phyloP scores from a whole-genome alignment of 305 asterid species.

The Fraxinus sp. region DNA sequence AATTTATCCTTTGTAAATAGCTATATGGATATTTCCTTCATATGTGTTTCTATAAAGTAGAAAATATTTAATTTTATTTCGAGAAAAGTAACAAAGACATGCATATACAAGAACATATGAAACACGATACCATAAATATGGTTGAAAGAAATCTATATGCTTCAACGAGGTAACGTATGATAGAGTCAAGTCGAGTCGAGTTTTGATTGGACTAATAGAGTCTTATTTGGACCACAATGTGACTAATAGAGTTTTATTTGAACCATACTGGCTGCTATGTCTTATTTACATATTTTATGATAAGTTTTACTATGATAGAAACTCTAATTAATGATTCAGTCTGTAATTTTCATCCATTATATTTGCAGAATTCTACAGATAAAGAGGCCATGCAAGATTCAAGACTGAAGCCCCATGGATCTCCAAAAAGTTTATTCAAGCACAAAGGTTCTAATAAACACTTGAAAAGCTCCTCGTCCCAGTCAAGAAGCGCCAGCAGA shows the following conservation, averaged over 20 bases:
- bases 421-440: slow-evolving; percentile 2
- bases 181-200: background rate
- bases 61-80: background rate
- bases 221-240: background rate
- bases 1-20: background rate
- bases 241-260: background rate
- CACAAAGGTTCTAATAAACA: slow-evolving; percentile 21
- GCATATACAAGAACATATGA: background rate
- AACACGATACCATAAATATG: background rate
- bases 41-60: background rate
- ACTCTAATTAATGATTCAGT: background rate
- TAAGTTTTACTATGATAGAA: background rate
- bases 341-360: background rate
- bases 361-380: background rate
- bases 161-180: background rate
- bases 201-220: background rate
- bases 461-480: slow-evolving; percentile 33
- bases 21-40: background rate
- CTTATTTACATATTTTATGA: background rate
- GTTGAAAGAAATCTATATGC: background rate
- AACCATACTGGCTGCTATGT: background rate
- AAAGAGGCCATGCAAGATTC: slow-evolving; percentile 14
- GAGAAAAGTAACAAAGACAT: too few species aligned
- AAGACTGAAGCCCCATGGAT: slow-evolving; percentile 9
- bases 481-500: background rate